These are phyloP conservation scores for Botrytis porri DNA, from an alignment of 2,329 filamentous ascomycete genomes.

Conservation along the genomic window DNA sequence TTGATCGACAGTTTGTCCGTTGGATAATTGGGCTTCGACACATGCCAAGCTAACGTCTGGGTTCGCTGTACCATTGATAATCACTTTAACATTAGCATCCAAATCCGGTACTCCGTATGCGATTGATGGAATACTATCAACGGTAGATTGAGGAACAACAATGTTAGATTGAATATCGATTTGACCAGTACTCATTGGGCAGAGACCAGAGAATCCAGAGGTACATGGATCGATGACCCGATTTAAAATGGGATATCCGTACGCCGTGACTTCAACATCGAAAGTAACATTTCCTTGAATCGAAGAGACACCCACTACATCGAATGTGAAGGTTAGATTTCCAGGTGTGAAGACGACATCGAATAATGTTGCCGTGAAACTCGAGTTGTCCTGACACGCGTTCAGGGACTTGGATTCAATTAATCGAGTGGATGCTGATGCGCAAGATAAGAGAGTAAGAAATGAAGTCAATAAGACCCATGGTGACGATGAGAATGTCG, in stretches of 20 bases:
- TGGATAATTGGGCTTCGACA: conserved; percentile 82
- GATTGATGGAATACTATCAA: conserved; percentile 71
- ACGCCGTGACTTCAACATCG: conserved; percentile 73
- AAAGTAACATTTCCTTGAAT: conserved; percentile 81
- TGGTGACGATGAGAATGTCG: conserved; percentile 32
- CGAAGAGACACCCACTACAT: conserved; percentile 78
- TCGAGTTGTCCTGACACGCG: conserved; percentile 78
- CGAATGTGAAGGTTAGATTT: conserved; percentile 69
- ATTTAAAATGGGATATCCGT: conserved; percentile 72
- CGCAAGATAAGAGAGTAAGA: conserved; percentile 32
- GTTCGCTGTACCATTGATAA: conserved; percentile 66
- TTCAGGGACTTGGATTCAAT: conserved; percentile 80
- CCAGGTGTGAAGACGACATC: conserved; percentile 75
- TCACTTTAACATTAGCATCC: conserved; percentile 79
- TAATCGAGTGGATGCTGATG: conserved; percentile 32
- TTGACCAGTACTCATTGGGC: conserved; percentile 84
- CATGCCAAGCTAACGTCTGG: conserved; percentile 69
- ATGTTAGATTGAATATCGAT: conserved; percentile 75
- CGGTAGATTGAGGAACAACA: conserved; percentile 52
- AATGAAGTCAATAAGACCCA: conserved; percentile 33
- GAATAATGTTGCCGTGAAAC: conserved; percentile 85
- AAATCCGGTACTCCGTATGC: conserved; percentile 89
- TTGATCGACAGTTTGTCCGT: conserved; percentile 88
- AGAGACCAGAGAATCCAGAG: conserved; percentile 66
- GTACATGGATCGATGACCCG: conserved; percentile 73